Evolutionary conservation across 352 stramenopile genomes (phyloP), one percentile per base, ranked within the genome.

Genomic region (Halophytophthora polymorphica): DNA sequence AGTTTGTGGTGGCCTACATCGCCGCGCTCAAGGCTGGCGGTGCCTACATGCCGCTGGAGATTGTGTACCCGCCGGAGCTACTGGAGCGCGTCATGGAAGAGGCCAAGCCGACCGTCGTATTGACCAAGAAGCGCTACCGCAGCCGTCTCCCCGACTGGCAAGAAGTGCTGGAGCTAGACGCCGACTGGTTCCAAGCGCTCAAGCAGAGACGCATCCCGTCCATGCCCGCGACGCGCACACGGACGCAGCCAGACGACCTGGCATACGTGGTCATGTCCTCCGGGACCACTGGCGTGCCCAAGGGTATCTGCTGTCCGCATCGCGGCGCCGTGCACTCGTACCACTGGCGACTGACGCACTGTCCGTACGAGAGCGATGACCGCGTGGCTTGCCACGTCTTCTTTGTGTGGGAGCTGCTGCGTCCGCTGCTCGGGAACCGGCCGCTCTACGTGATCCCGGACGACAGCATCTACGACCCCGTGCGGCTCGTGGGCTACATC

Each of bases 321-420:
- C 85, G 93, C 25, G 90, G 88, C 22, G 87, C 90, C 6, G 87
- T 97, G 12, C 88, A 97, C 64, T 97, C 88, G 13, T 98, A 98
- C 64, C 48, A 94, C 45, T 96, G 91, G 77, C 88, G 90, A 1
- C 72, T 94, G 12, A 74, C 72, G n/a, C 71, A 88, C 43, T 89
- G 77, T 13, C 75, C 80, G 11, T 88, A 77, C 42, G 64, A 81
- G 21, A 67, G 76, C 35, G 71, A 93, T 34, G 82, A 96, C 25
- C 72, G 80, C 39, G 88, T 96, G 44, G 91, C 89, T 21, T 96
- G 83, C 42, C 93, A 96, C 56, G 90, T 98, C 17, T 98, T 98
- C 61, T 98, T 98, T 53, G 88, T 98, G 2, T 98, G 93, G 93
- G 93, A 98, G 52, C 62, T 96, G 40, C 64, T 97, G 13, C 82